phyloP scores from a whole-genome alignment of 768 basidiomycete species.

The Rhodotorula toruloides region DNA sequence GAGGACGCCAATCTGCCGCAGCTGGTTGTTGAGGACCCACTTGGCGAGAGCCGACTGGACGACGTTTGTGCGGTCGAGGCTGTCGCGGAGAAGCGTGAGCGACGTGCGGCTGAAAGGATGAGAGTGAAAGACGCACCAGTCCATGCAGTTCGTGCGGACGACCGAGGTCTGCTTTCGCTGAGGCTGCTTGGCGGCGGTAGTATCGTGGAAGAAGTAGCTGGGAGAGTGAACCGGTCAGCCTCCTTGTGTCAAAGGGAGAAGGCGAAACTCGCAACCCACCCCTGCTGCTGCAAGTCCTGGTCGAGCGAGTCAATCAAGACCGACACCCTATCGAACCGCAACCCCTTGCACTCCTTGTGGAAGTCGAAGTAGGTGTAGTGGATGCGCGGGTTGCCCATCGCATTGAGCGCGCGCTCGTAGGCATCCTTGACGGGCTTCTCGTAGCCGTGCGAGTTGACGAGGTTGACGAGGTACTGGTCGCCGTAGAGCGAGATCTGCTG shows the following conservation, averaged over 20 bases:
- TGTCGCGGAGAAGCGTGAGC: slow-evolving; percentile 45
- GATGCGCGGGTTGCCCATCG: slow-evolving; percentile 62
- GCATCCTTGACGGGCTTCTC: slow-evolving; percentile 94
- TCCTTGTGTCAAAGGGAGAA: no score
- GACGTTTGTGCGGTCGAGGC: slow-evolving; percentile 90
- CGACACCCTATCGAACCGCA: slow-evolving; percentile 90
- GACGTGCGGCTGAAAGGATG: no score
- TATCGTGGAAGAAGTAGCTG: slow-evolving; percentile 74
- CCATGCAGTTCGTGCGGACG: slow-evolving; percentile 96
- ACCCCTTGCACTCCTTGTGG: slow-evolving; percentile 85
- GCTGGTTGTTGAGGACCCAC: slow-evolving; percentile 72
- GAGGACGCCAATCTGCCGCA: slow-evolving; percentile 67
- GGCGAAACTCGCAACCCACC: slow-evolving; percentile 51
- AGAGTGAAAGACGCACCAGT: slow-evolving; percentile 47
- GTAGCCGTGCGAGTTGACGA: slow-evolving; percentile 88
- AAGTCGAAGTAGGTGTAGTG: slow-evolving; percentile 96
- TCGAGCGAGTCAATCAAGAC: slow-evolving; percentile 70
- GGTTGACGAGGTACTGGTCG: slow-evolving; percentile 71
- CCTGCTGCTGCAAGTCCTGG: slow-evolving; percentile 63
- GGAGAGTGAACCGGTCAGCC: neutral
- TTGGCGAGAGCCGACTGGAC: slow-evolving; percentile 87
- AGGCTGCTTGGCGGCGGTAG: slow-evolving; percentile 48
- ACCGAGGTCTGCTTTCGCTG: slow-evolving; percentile 65
- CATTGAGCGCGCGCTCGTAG: slow-evolving; percentile 69
- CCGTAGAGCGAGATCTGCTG: slow-evolving; percentile 72